phyloP scores from a whole-genome alignment of 2,329 filamentous ascomycete species.

The Arachnomyces sp. region DNA sequence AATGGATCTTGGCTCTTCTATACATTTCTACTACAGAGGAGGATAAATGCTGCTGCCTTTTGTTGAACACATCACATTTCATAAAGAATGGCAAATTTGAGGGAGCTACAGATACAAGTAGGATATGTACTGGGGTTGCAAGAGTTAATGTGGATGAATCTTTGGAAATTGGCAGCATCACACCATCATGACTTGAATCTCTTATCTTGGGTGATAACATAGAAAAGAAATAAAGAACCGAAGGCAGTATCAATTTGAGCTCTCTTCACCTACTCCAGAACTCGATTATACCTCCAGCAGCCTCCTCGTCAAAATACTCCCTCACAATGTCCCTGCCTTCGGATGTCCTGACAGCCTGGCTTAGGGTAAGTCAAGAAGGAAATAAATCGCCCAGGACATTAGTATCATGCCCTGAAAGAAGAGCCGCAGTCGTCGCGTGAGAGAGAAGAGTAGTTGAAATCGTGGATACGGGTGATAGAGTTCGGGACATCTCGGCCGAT shows the following conservation, averaged over 20 bases:
- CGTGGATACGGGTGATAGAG: conserved; percentile 2
- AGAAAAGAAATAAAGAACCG: background rate
- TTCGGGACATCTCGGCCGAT: conserved; percentile 8
- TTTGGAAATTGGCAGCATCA: too few species aligned
- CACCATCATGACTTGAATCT: background rate
- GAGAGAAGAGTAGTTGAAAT: conserved; percentile 17
- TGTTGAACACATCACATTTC: background rate
- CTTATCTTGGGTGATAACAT: background rate
- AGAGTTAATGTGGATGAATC: too few species aligned
- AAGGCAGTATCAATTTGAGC: conserved; percentile 11
- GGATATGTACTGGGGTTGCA: conserved; percentile 1
- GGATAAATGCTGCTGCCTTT: background rate
- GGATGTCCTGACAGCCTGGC: conserved; percentile 12
- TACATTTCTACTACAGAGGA: too few species aligned
- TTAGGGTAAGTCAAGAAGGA: conserved; percentile 16
- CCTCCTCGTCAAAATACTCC: conserved; percentile 26
- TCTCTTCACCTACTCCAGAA: conserved; percentile 31
- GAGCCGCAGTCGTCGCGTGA: conserved; percentile 13
- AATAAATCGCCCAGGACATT: conserved; percentile 27
- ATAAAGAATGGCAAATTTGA: background rate
- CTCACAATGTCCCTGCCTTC: conserved; percentile 19
- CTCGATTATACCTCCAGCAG: conserved; percentile 23
- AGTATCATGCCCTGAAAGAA: conserved; percentile 21
- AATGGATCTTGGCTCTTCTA: too few species aligned
- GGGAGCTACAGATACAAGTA: background rate